Base-by-base conservation (phyloP, 306 rosid genomes). In the Prunus mongolica region DNA sequence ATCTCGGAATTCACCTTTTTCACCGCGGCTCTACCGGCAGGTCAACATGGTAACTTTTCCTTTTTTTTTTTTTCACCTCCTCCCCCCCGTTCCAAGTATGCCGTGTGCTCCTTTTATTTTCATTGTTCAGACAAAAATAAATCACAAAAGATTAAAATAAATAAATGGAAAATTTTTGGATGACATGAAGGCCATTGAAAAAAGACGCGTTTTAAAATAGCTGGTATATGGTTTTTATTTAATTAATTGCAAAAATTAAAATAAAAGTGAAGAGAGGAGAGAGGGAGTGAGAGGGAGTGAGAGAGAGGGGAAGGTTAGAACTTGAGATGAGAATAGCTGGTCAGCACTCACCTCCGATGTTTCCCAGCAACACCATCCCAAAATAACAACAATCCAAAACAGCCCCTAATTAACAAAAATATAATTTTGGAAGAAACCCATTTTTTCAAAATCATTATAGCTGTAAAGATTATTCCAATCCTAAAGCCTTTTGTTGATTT, bases 301-400 rank as follows among this genome's bases (percentile, higher is more conserved):
- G 28, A 44, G 22, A 2, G 41, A 38, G 44, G 19, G 38, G 19
- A 20, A 46, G 45, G 16, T 58, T 47, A 56, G 73, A 73, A 64
- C 58, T 18, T 18, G 58, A 6, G 58, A 58, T 13, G 50, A 9
- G 38, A 61, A 24, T 65, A 87, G 89, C 88, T 88, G 91, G 93
- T 84, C 90, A 90, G 90, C 90, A 91, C 93, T 85, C 65, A 83
- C 84, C 83, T 85, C 88, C 91, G 94, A 84, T 87, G 89, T 82
- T 94, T 90, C 98, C 67, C 79, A 84, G 93, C 87, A 86, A 77
- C 82, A 66, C 88, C 90, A 67, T 87, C 85, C 90, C 65, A 91
- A 86, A 88, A 85, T 81, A 85, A 87, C 84, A 81, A 62, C 82
- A 81, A 67, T 58, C 80, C 56, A 82, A 82, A 83, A 56, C 74